Percentiles rank a stretch among this genome's conserved stretches.
These are phyloP conservation scores for Bombardia bombarda DNA, from an alignment of 495 filamentous ascomycete genomes.

Conservation along the genomic window DNA sequence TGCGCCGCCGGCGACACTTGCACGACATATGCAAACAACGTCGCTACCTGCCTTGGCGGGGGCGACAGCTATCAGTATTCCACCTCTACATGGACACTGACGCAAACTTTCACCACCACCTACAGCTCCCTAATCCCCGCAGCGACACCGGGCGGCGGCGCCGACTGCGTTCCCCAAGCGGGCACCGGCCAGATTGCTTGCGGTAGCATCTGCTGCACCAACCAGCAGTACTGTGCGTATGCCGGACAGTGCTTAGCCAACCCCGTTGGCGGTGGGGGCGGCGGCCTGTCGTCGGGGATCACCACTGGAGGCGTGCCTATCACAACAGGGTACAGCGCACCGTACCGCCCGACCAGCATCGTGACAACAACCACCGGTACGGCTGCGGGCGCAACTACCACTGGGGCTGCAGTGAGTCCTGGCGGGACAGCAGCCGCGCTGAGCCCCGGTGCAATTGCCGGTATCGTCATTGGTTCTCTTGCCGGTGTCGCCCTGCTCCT, in stretches of 20 bases:
- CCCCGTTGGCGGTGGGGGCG: slow-evolving; percentile 22
- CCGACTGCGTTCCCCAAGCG: slow-evolving; percentile 44
- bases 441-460: slow-evolving; percentile 83
- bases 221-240: slow-evolving; percentile 57
- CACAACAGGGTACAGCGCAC: slow-evolving; percentile 47
- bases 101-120: slow-evolving; percentile 57
- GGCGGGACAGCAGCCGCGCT: slow-evolving; percentile 43
- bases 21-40: slow-evolving; percentile 48
- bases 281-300: slow-evolving; percentile 31
- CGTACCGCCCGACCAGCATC: slow-evolving; percentile 64
- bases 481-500: slow-evolving; percentile 65
- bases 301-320: slow-evolving; percentile 22
- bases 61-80: slow-evolving; percentile 48
- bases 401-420: slow-evolving; percentile 24
- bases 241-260: slow-evolving; percentile 36
- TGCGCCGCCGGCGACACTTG: slow-evolving; percentile 54
- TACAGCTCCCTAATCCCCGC: slow-evolving; percentile 40
- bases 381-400: slow-evolving; percentile 38
- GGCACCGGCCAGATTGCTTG: slow-evolving; percentile 58
- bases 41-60: slow-evolving; percentile 23
- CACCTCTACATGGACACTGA: slow-evolving; percentile 71
- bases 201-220: slow-evolving; percentile 66
- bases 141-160: slow-evolving; percentile 31
- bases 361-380: slow-evolving; percentile 26
- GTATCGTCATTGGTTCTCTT: slow-evolving; percentile 83